Evolutionary conservation across 73 alveolate genomes (phyloP).

Genomic region (Paraurostyla sp.): DNA sequence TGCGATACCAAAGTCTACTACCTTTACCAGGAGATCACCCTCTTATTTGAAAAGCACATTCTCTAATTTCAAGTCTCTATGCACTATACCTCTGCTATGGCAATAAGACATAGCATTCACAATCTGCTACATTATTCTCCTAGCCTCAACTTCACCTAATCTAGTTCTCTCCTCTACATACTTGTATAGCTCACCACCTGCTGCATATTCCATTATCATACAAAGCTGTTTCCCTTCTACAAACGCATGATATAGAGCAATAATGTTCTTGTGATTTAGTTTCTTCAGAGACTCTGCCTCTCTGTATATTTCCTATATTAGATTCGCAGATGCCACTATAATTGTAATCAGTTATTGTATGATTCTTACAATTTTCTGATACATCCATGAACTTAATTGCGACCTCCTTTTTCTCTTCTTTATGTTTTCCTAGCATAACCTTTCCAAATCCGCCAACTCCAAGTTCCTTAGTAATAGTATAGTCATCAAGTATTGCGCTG

Average conservation of each 20-base stretch:
- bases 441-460: constrained; percentile 99
- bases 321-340: constrained; percentile 64
- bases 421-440: constrained; percentile 94
- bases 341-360: neutral
- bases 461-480: constrained; percentile 82
- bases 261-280: constrained; percentile 80
- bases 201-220: constrained; percentile 94
- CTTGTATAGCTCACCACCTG: constrained; percentile 88
- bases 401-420: constrained; percentile 93
- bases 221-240: constrained; percentile 70
- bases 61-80: constrained; percentile 75
- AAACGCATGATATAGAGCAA: constrained; percentile 80
- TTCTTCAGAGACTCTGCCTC: constrained; percentile 84
- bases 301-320: constrained; percentile 77
- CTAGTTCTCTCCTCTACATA: constrained; percentile 40
- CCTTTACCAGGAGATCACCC: constrained; percentile 57
- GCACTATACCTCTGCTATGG: constrained; percentile 79
- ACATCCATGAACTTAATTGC: constrained; percentile 93
- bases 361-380: constrained; percentile 42
- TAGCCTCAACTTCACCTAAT: constrained; percentile 54
- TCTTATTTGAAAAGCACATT: constrained; percentile 70
- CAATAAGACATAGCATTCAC: constrained; percentile 76
- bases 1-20: constrained; percentile 85
- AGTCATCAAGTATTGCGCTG: constrained; percentile 75
- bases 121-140: constrained; percentile 72